phyloP scores from a whole-genome alignment of 306 rosid genomes.

The Castanea sativa region DNA sequence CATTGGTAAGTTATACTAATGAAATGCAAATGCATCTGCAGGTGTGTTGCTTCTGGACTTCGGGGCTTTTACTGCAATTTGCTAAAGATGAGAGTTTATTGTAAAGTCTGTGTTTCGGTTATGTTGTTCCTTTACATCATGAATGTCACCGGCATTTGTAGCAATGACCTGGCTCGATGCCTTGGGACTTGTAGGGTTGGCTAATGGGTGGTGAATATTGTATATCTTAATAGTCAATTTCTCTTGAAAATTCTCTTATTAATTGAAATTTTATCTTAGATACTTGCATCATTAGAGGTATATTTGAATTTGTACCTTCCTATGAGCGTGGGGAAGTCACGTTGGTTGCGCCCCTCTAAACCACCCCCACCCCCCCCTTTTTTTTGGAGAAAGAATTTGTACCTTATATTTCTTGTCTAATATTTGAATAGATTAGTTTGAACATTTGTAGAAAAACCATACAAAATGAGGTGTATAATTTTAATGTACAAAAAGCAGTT shows the following conservation, averaged over 20 bases:
- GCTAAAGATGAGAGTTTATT: slow-evolving; percentile 33
- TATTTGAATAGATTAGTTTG: too few relatives aligned
- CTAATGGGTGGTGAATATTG: slow-evolving; percentile 32
- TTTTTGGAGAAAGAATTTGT: too few relatives aligned
- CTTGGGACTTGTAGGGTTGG: slow-evolving; percentile 27
- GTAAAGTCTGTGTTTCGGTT: slow-evolving; percentile 23
- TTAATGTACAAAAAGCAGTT: background rate
- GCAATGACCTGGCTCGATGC: slow-evolving; percentile 26
- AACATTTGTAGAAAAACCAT: background rate
- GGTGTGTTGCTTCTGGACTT: slow-evolving; percentile 36
- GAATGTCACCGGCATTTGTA: slow-evolving; percentile 34
- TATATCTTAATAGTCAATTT: slow-evolving; percentile 34
- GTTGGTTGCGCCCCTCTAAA: too few relatives aligned
- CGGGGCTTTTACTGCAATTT: slow-evolving; percentile 11
- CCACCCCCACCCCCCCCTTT: too few relatives aligned
- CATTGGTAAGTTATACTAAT: slow-evolving; percentile 13
- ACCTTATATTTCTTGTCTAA: too few relatives aligned
- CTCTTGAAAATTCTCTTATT: slow-evolving; percentile 18
- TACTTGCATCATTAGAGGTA: slow-evolving; percentile 17
- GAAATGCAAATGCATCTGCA: slow-evolving; percentile 22
- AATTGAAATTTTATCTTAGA: background rate
- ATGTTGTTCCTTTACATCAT: slow-evolving; percentile 25
- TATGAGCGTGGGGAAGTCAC: background rate
- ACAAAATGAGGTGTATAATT: background rate
- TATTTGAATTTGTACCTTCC: background rate